Conservation (phyloP, 2,329 filamentous ascomycete species). For the Zymoseptoria crescenta region DNA sequence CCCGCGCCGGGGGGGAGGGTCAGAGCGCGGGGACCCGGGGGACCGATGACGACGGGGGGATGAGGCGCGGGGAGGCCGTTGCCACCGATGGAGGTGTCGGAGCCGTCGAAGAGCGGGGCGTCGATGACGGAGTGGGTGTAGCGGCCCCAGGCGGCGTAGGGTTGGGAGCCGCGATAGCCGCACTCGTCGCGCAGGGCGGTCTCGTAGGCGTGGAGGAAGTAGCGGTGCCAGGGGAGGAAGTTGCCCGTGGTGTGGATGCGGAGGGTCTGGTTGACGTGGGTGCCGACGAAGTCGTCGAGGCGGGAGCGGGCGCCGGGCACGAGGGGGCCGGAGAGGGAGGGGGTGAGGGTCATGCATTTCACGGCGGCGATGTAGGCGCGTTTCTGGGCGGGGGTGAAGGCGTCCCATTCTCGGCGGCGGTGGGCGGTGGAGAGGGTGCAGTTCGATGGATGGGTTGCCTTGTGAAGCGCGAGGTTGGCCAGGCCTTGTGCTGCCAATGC, state of each 20-base stretch:
- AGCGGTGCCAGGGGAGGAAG: conserved; percentile 38
- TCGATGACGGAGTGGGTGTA: conserved; percentile 1
- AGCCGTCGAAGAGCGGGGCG: conserved; percentile 34
- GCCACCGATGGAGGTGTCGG: conserved; percentile 37
- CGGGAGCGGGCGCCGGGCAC: conserved; percentile 23
- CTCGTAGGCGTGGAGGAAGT: conserved; percentile 38
- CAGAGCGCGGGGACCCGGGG: not conserved
- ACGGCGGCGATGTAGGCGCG: conserved; percentile 26
- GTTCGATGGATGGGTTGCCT: not conserved
- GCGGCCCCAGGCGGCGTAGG: conserved; percentile 14
- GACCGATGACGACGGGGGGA: not conserved
- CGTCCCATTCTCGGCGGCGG: conserved; percentile 38
- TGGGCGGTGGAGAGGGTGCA: conserved; percentile 29
- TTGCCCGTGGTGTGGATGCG: not conserved
- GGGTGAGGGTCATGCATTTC: conserved; percentile 23
- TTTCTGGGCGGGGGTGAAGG: conserved; percentile 19
- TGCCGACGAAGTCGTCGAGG: conserved; percentile 17
- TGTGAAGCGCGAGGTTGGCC: not conserved
- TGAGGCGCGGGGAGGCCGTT: conserved; percentile 12
- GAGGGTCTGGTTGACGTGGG: conserved; percentile 22
- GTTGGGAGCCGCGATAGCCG: conserved; percentile 36
- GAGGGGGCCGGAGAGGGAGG: conserved; percentile 17
- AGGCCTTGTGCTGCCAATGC: not conserved
- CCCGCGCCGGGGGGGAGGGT: conserved; percentile 36
- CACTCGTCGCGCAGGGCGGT: conserved; percentile 36